Base-by-base conservation (phyloP, 805 yeast genomes). In the Metschnikowia lochheadii region DNA sequence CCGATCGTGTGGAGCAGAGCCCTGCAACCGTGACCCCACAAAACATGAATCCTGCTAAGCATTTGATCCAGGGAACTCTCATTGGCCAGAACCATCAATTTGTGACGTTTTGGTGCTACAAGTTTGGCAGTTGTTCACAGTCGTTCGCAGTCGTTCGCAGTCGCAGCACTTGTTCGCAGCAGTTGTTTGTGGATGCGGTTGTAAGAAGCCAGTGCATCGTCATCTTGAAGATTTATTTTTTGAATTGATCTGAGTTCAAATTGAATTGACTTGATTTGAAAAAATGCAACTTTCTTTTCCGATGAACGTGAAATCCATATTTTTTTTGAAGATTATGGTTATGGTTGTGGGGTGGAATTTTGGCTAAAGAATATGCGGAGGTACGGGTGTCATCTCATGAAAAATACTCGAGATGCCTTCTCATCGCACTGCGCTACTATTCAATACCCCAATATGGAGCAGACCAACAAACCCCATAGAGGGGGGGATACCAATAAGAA, bases 401-500 rank as follows among this genome's bases (percentile, higher is more conserved):
- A 49, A 50, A 44, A 26, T 48, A 49, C 23, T 26, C 44, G 56
- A 44, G 56, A 46, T 50, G 53, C 44, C 40, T 23, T 23, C 39
- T 44, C 45, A 41, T 41, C 36, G 36, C 29, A 26, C 45, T 32
- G 41, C 34, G 46, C 46, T 21, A 44, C 46, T 32, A 54, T 52
- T 55, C 54, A 55, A 55, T 45, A 42, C 48, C 54, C 43, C 43
- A 29, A 40, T 39, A 40, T 50, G 18, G 51, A 72, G 49, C 95
- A 87, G 75, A 64, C 82, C 40, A 89, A 92, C 68, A 91, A 88
- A 73, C 77, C 90, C 50, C 98, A 92, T 64, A 78, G 97, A 57
- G 85, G 84, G 45, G 47, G 56, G 45, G 78, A 76, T 15, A 58
- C 69, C 40, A 63, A 60, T 43, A 70, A 64, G 53, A 78, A 77